Conservation (phyloP, 1,284 basidiomycete species). For the Leccinum pallidistipes region DNA sequence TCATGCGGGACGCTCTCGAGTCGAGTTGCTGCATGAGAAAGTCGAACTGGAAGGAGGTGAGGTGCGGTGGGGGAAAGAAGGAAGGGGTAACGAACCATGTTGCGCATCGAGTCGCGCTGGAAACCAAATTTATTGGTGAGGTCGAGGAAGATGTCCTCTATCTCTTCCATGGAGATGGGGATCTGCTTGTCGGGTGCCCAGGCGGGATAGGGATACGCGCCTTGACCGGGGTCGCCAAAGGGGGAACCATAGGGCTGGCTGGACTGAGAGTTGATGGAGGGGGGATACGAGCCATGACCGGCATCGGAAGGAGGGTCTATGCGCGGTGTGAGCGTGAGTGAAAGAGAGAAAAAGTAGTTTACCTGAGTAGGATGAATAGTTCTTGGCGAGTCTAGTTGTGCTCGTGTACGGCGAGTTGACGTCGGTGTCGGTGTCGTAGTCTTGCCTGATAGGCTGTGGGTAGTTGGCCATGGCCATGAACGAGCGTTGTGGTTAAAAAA, state of each 20-base stretch:
- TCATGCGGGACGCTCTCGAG: constrained; percentile 96
- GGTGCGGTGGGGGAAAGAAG: not conserved
- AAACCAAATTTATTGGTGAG: constrained; percentile 99
- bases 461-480: constrained; percentile 26
- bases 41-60: constrained; percentile 69
- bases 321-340: constrained; percentile 29
- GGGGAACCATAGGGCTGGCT: constrained; percentile 57
- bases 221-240: constrained; percentile 57
- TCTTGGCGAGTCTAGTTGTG: constrained; percentile 34
- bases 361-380: constrained; percentile 29
- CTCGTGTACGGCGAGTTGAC: constrained; percentile 32
- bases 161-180: constrained; percentile 98
- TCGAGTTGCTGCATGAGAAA: constrained; percentile 98
- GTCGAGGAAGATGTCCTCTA: constrained; percentile 98
- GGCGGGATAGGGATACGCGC: constrained; percentile 85
- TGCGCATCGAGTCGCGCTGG: constrained; percentile 89
- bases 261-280: constrained; percentile 57
- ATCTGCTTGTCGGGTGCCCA: constrained; percentile 95
- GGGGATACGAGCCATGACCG: constrained; percentile 46
- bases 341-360: constrained; percentile 1
- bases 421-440: constrained; percentile 36
- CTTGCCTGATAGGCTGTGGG: constrained; percentile 36
- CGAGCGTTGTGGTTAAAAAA: constrained; percentile 20
- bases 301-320: constrained; percentile 45
- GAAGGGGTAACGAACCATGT: constrained; percentile 61